Evolutionary conservation across 2,329 filamentous ascomycete species (phyloP), one percentile per base, ranked within the genome.

Genomic region (Paracorniculantispora psalliotae): DNA sequence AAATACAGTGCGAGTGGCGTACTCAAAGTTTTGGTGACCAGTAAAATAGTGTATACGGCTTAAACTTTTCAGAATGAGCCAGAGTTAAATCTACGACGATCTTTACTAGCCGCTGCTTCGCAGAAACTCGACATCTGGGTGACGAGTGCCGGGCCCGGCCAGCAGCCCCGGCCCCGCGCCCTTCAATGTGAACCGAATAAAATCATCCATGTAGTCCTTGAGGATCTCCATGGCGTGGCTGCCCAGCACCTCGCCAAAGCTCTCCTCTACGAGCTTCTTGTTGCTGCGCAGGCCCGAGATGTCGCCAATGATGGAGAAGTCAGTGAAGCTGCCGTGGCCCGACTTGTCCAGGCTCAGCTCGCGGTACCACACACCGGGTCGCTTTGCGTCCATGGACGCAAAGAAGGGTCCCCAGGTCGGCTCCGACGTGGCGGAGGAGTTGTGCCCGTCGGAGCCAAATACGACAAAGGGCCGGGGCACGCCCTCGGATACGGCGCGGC

Each of bases 311-410:
- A 65, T 47, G 4, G 66, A 63, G 13, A 67, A 61, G 58, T 75
- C 73, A 3, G 63, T 64, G 56, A 67, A 74, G 12, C 66, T 68
- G 7, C 65, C 63, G 62, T 75, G 73, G 13, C 58, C 48, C 3
- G 67, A 67, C 12, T 65, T 66, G 7, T 58, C 56, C 15, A 74
- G 35, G 44, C 61, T 66, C 2, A 75, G 49, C 57, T 72, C 65
- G 41, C 65, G 64, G 35, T 67, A 68, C 69, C 70, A 74, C 0
- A 67, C 66, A 41, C 62, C 58, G 0, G 63, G 61, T 19, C 64
- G 59, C 4, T 62, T 58, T 39, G 43, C 49, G 19, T 59, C 59
- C 62, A 64, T 66, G 6, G 61, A 57, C 8, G 63, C 47, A 64
- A 66, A 70, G 28, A 71, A 67, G 8, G 61, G 46, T 5, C 21